Base-by-base conservation (phyloP, 441 rosid species). In the Bocquillonia castaneifolia region DNA sequence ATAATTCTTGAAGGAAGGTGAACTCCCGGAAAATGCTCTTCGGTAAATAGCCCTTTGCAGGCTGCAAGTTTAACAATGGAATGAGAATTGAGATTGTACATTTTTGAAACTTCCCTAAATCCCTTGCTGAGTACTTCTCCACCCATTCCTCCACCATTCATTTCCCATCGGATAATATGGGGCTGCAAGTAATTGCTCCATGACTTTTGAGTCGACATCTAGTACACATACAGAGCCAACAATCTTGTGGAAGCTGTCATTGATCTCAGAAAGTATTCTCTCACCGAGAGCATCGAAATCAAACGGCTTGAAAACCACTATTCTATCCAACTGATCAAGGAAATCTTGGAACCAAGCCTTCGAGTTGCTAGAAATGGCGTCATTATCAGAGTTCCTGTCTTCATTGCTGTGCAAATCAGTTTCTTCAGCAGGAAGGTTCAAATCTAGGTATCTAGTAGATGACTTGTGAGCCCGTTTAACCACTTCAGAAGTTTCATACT, bases 371-470 rank as follows among this genome's bases (percentile, higher is more conserved):
- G 74, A 50, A 32, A 63, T 44, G 20, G 59, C 47, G 48, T 83
- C 83, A 28, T 42, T 58, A 23, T 77, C 83, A 5, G 66, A 53
- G 56, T 57, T 69, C 15, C 44, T 59, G 37, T 78, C 81, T 29
- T 78, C 71, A 0, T 52, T 64, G 52, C 69, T 78, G 50, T 47
- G 79, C 29, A 14, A 45, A 48, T 83, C 91, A 2, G 55, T 74
- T 55, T 79, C 89, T 72, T 90, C 88, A 0, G 87, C 93, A 0
- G 93, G 93, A 74, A 92, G 84, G 76, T 90, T 88, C 77, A 88
- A 75, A 76, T 90, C 93, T 29, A 88, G 86, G 72, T 76, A 82
- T 77, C 74, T 74, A 26, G 67, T 58, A 53, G 68, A 58, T n/a
- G 72, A 66, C 77, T 58, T 80, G 65, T 86, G 76, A 14, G 82